These are phyloP conservation scores for Alternaria sp. DNA, from an alignment of 2,329 filamentous ascomycete species.

Conservation along the genomic window DNA sequence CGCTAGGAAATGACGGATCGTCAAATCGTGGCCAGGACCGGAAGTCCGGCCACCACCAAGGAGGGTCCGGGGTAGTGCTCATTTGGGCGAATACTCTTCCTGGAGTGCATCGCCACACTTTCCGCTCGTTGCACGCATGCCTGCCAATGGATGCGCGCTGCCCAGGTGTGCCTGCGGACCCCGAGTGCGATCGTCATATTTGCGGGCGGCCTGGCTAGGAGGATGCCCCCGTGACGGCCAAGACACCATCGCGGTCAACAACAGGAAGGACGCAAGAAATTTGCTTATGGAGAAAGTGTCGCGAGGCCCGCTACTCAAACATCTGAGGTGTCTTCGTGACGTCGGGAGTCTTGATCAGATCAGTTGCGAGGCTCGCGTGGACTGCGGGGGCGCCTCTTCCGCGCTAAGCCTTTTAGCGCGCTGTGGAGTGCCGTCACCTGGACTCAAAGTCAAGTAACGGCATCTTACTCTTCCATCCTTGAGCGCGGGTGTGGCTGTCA, in stretches of 20 bases:
- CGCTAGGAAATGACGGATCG: slow-evolving; percentile 5
- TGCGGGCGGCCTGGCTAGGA: neutral
- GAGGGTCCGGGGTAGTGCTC: slow-evolving; percentile 1
- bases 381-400: slow-evolving; percentile 4
- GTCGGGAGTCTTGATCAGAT: slow-evolving; percentile 10
- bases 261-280: neutral
- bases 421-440: slow-evolving; percentile 15
- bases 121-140: neutral
- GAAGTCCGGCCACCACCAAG: neutral
- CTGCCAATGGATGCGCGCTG: slow-evolving; percentile 5
- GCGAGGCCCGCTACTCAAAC: slow-evolving; percentile 1
- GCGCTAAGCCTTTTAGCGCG: slow-evolving; percentile 19
- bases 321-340: slow-evolving; percentile 24
- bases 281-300: neutral
- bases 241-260: neutral
- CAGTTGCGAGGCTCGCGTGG: slow-evolving; percentile 22
- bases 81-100: neutral
- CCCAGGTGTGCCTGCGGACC: neutral
- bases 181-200: slow-evolving; percentile 2
- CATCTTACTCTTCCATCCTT: neutral
- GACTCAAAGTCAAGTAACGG: slow-evolving; percentile 1
- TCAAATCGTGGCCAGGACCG: neutral
- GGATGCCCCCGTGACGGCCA: neutral
- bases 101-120: slow-evolving; percentile 1
- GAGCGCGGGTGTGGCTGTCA: neutral